Evolutionary conservation across 495 filamentous ascomycete genomes (phyloP).

Genomic region (Trypethelium eluteriae): DNA sequence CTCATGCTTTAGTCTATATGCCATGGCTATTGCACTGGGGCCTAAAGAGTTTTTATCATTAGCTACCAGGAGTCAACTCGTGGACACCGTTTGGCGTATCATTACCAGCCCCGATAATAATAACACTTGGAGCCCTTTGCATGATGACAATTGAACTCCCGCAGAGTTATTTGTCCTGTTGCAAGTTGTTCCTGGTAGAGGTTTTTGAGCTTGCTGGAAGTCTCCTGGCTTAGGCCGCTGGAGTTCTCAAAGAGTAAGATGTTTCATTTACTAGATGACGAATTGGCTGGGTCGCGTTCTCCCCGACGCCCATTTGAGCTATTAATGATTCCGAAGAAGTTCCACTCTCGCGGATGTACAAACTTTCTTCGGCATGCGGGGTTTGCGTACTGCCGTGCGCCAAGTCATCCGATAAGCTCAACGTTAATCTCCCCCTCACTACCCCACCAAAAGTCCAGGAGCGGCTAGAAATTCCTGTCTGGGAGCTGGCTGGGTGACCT

Average conservation of each 20-base stretch:
- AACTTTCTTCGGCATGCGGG: neutral
- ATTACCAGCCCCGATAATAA: slow-evolving; percentile 16
- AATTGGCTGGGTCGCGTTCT: neutral
- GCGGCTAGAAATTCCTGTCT: neutral
- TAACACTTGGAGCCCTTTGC: slow-evolving; percentile 11
- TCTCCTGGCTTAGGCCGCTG: neutral
- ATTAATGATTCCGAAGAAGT: neutral
- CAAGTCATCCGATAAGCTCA: no score
- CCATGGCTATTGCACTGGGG: slow-evolving; percentile 30
- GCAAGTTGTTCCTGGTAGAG: neutral
- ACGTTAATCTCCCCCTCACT: neutral
- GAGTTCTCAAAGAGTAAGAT: no score
- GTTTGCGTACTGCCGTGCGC: neutral
- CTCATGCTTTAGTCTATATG: slow-evolving; percentile 26
- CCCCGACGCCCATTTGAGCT: neutral
- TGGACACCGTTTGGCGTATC: neutral
- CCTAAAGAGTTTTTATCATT: neutral
- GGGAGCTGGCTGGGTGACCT: neutral
- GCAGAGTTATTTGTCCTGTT: neutral
- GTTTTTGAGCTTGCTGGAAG: neutral
- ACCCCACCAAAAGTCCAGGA: neutral
- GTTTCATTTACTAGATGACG: no score
- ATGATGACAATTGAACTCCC: neutral
- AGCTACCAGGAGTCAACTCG: neutral
- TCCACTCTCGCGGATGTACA: neutral